Conservation (phyloP, 176 grass and related monocot species). For the Panicum miliaceum region DNA sequence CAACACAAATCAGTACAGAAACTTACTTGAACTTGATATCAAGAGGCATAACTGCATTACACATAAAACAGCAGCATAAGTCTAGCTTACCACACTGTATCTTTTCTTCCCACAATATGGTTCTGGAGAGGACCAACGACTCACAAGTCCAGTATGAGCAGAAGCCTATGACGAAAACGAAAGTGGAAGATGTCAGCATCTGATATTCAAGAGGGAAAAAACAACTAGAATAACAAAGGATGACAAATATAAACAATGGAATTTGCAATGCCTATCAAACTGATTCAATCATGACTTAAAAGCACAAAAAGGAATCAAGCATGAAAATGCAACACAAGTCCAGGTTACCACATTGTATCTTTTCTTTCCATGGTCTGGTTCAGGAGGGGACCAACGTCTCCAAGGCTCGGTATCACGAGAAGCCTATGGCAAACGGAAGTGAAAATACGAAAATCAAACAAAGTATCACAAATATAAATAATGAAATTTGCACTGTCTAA, state of each 20-base stretch:
- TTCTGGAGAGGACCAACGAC: background rate
- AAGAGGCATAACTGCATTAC: background rate
- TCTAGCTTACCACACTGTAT: constrained; percentile 44
- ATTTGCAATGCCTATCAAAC: background rate
- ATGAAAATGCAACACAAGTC: background rate
- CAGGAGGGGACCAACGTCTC: background rate
- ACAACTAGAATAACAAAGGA: background rate
- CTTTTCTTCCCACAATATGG: constrained; percentile 9
- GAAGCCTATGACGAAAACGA: constrained; percentile 13
- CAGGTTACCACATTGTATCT: constrained; percentile 18
- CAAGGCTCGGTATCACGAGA: background rate
- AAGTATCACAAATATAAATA: constrained; percentile 29
- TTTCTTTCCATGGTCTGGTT: background rate
- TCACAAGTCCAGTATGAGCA: background rate
- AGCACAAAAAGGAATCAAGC: background rate
- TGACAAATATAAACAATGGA: constrained; percentile 21
- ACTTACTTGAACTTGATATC: background rate
- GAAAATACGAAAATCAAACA: constrained; percentile 24
- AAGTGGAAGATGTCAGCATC: constrained; percentile 15
- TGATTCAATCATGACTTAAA: background rate
- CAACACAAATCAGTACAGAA: constrained; percentile 21
- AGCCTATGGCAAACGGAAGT: constrained; percentile 31
- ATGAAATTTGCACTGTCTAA: background rate
- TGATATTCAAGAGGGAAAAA: background rate
- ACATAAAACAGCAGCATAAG: background rate